A percentile compares a stretch with the other conserved stretches of the same genome.
Evolutionary conservation across 1,284 basidiomycete species (phyloP).

Genomic region (Ceratobasidium sp.): DNA sequence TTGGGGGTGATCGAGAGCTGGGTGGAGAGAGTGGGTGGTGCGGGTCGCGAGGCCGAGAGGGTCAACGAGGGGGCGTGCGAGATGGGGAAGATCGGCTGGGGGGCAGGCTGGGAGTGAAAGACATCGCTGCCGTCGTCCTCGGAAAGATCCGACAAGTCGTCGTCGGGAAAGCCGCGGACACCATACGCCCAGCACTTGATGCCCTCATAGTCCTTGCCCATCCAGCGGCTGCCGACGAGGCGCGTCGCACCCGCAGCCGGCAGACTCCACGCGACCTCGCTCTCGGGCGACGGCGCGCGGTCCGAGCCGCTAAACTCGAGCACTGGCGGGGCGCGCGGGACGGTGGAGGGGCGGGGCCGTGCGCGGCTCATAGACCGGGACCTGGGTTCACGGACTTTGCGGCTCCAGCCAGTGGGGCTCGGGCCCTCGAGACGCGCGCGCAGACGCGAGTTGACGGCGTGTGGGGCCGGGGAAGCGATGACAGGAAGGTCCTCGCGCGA

Average conservation of each 20-base stretch:
- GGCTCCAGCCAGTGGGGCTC: constrained; percentile 38
- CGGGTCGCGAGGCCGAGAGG: constrained; percentile 19
- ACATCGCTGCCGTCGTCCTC: constrained; percentile 35
- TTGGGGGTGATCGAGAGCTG: constrained; percentile 32
- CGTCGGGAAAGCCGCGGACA: constrained; percentile 41
- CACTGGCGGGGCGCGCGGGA: constrained; percentile 14
- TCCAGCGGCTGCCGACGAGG: constrained; percentile 42
- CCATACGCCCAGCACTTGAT: constrained; percentile 43
- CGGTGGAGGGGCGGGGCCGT: constrained; percentile 23
- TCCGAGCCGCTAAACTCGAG: constrained; percentile 24
- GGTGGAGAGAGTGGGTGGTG: constrained; percentile 29
- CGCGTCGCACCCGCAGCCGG: constrained; percentile 34
- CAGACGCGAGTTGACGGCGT: constrained; percentile 37
- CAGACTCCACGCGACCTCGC: constrained; percentile 42
- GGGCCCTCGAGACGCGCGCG: constrained; percentile 42
- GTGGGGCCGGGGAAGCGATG: constrained; percentile 32
- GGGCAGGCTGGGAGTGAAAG: constrained; percentile 5
- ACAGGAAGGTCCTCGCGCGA: constrained; percentile 31
- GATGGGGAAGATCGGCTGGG: constrained; percentile 36
- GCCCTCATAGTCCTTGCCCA: constrained; percentile 45
- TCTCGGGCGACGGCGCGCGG: constrained; percentile 38
- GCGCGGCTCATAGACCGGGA: constrained; percentile 38
- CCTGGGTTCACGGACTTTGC: constrained; percentile 28
- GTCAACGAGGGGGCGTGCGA: constrained; percentile 5
- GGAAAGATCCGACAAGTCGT: constrained; percentile 20